Percentiles rank a stretch among this genome's conserved stretches.
Evolutionary conservation across 2,329 filamentous ascomycete species (phyloP).

Genomic region (Ascochyta lentis): DNA sequence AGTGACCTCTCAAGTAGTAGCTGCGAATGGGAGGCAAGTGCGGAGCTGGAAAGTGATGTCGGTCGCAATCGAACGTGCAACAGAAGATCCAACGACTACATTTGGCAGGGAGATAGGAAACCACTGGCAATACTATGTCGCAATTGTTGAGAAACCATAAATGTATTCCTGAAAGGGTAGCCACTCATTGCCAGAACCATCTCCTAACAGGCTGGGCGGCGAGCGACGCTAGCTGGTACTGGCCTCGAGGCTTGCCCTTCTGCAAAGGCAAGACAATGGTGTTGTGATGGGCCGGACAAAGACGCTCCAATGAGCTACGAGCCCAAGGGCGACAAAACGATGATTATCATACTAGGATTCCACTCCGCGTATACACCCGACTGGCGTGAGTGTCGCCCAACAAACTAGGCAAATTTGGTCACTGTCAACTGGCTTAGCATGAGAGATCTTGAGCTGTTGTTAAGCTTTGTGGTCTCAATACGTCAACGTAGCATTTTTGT

Average conservation of each 20-base stretch:
- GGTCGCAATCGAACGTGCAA: neutral
- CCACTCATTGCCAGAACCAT: neutral
- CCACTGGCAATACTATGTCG: neutral
- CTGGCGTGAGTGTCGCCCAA: too few species aligned
- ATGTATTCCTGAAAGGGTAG: neutral
- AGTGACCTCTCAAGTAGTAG: neutral
- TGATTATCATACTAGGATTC: too few species aligned
- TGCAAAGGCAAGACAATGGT: neutral
- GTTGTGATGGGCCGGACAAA: neutral
- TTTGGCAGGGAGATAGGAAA: neutral
- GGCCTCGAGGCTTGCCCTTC: neutral
- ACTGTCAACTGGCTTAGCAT: too few species aligned
- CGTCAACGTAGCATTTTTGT: neutral
- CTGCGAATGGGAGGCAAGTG: neutral
- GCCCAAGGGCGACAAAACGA: too few species aligned
- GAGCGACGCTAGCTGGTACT: neutral
- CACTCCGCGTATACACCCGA: too few species aligned
- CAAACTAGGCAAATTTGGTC: too few species aligned
- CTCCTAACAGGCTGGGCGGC: too few species aligned
- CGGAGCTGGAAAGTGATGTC: neutral
- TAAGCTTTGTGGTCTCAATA: too few species aligned
- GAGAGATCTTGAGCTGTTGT: too few species aligned
- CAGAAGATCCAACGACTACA: neutral
- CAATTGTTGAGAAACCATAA: neutral
- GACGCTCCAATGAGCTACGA: too few species aligned